Percentiles rank a stretch among this genome's conserved stretches.
Conservation (phyloP, 768 basidiomycete genomes). For the Hypholoma fasciculare region DNA sequence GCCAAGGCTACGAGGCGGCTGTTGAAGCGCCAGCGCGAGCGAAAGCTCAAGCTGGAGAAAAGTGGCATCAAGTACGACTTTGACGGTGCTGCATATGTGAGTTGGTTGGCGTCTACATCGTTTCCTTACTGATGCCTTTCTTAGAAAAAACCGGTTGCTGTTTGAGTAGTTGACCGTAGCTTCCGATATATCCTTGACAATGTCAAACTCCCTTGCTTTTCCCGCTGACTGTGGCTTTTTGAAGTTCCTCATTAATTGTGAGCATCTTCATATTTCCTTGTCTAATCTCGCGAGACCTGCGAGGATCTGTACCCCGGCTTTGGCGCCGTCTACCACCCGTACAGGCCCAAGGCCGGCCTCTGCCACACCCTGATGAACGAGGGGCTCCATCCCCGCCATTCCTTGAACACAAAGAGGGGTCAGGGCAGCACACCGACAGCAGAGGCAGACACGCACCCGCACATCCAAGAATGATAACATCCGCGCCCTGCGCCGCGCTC, state of each 20-base stretch:
- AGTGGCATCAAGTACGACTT: slow-evolving; percentile 89
- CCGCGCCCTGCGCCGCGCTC: slow-evolving; percentile 31
- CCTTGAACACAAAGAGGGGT: slow-evolving; percentile 11
- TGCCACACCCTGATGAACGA: slow-evolving; percentile 26
- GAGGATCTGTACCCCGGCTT: slow-evolving; percentile 35
- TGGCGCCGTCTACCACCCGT: slow-evolving; percentile 36
- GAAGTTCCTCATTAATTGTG: not conserved
- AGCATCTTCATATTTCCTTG: slow-evolving; percentile 4
- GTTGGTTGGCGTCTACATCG: slow-evolving; percentile 28
- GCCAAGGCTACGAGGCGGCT: slow-evolving; percentile 65
- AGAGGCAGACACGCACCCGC: slow-evolving; percentile 25
- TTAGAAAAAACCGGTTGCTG: slow-evolving; percentile 12
- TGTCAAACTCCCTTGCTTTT: not conserved
- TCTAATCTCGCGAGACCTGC: slow-evolving; percentile 30
- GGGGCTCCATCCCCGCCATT: slow-evolving; percentile 37
- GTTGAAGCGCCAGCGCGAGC: slow-evolving; percentile 72
- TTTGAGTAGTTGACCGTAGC: slow-evolving; percentile 4
- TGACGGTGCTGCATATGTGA: slow-evolving; percentile 77
- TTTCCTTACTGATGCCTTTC: not conserved
- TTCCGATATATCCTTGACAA: not conserved
- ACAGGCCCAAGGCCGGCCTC: slow-evolving; percentile 27
- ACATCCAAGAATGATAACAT: slow-evolving; percentile 39
- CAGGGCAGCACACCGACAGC: not conserved
- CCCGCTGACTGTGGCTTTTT: not conserved
- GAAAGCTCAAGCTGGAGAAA: slow-evolving; percentile 77